These are phyloP conservation scores for Alternaria conjuncta DNA, from an alignment of 2,329 filamentous ascomycete species.

Conservation along the genomic window DNA sequence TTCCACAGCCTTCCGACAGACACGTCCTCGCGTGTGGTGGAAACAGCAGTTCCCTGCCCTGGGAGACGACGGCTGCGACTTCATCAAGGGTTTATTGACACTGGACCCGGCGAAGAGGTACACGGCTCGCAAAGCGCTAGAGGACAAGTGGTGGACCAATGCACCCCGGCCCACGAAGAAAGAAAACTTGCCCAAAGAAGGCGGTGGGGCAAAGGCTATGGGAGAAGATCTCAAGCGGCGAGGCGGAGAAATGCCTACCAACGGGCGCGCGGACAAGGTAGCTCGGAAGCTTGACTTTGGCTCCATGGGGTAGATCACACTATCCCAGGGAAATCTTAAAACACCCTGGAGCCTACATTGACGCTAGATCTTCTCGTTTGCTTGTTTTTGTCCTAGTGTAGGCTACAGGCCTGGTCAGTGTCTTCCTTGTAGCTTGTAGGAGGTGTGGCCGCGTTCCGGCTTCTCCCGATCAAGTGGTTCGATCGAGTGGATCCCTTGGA, in stretches of 20 bases:
- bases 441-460: not conserved
- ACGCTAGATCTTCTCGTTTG: not conserved
- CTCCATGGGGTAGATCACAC: constrained; percentile 18
- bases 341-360: not conserved
- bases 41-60: constrained; percentile 78
- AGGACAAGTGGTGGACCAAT: constrained; percentile 84
- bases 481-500: not conserved
- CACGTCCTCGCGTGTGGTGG: constrained; percentile 76
- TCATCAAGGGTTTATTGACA: constrained; percentile 82
- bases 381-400: not conserved
- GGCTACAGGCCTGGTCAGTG: not conserved
- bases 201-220: constrained; percentile 72
- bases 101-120: constrained; percentile 88
- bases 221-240: constrained; percentile 81
- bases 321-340: not conserved
- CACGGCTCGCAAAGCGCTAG: constrained; percentile 76
- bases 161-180: constrained; percentile 84
- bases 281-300: constrained; percentile 71
- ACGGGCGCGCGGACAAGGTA: constrained; percentile 72
- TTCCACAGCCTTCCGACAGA: constrained; percentile 55
- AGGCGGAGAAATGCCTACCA: constrained; percentile 67
- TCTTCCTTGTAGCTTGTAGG: not conserved
- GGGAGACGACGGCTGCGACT: constrained; percentile 81
- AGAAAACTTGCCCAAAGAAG: constrained; percentile 80
- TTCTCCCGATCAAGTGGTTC: not conserved